These are phyloP conservation scores for Sphaerulina vaccinii DNA, from an alignment of 2,329 filamentous ascomycete genomes.

Conservation along the genomic window DNA sequence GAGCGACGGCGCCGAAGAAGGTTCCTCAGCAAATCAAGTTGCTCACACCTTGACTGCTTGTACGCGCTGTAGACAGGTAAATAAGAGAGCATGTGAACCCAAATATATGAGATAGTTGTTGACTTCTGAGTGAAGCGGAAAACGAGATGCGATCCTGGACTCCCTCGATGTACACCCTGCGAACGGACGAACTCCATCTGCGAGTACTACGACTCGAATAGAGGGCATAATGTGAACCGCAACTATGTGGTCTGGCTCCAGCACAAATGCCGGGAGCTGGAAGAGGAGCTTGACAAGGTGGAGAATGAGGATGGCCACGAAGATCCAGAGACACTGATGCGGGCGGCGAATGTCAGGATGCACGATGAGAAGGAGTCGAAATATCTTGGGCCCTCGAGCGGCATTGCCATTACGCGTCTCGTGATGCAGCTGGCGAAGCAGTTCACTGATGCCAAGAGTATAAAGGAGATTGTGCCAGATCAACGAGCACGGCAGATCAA, in stretches of 20 bases:
- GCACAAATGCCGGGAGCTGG: constrained; percentile 77
- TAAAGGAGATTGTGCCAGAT: constrained; percentile 88
- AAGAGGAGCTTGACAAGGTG: constrained; percentile 75
- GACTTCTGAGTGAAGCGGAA: constrained; percentile 66
- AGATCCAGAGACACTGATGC: constrained; percentile 78
- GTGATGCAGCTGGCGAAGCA: constrained; percentile 97
- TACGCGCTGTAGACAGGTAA: constrained; percentile 74
- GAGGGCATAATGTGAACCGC: constrained; percentile 80
- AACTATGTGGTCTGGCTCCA: constrained; percentile 91
- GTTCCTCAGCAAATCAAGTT: constrained; percentile 57
- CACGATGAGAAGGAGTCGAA: constrained; percentile 84
- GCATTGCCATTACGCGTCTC: constrained; percentile 89
- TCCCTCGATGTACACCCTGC: constrained; percentile 89
- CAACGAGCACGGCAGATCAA: constrained; percentile 63
- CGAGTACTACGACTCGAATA: constrained; percentile 91
- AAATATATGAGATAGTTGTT: constrained; percentile 8
- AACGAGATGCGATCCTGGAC: constrained; percentile 88
- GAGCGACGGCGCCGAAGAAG: constrained; percentile 22
- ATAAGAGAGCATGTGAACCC: constrained; percentile 28
- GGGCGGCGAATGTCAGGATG: constrained; percentile 80
- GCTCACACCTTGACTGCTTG: constrained; percentile 79
- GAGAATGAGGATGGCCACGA: constrained; percentile 73
- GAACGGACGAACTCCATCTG: constrained; percentile 87
- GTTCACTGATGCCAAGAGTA: constrained; percentile 85
- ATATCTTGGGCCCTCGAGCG: constrained; percentile 90